These are phyloP conservation scores for Pythium sukuiense DNA, from an alignment of 352 stramenopile species.

Conservation along the genomic window DNA sequence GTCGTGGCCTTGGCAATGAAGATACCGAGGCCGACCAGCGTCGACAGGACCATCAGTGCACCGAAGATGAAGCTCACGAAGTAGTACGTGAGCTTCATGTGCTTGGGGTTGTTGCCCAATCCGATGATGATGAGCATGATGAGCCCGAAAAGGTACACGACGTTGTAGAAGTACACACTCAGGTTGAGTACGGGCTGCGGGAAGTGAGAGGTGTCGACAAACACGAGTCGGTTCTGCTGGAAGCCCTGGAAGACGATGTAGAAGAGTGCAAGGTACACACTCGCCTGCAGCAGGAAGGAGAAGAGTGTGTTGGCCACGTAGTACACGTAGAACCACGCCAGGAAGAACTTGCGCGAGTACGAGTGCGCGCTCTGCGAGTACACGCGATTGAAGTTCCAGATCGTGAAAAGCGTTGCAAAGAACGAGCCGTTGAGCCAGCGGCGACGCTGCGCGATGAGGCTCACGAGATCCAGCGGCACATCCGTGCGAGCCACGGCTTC, in stretches of 20 bases:
- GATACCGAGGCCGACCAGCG: conserved; percentile 64
- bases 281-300: conserved; percentile 72
- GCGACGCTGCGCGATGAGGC: conserved; percentile 80
- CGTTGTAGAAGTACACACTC: conserved; percentile 79
- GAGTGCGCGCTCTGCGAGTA: conserved; percentile 85
- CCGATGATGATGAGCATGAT: conserved; percentile 87
- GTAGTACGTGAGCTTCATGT: conserved; percentile 87
- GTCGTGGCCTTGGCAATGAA: conserved; percentile 72
- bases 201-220: conserved; percentile 78
- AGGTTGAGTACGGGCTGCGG: conserved; percentile 54
- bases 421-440: conserved; percentile 88
- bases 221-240: conserved; percentile 78
- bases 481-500: conserved; percentile 82
- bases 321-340: conserved; percentile 81
- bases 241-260: conserved; percentile 91
- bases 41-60: conserved; percentile 81
- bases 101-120: conserved; percentile 85
- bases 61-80: conserved; percentile 71
- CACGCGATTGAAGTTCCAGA: conserved; percentile 83
- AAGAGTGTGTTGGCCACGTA: conserved; percentile 73
- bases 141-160: conserved; percentile 74
- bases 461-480: conserved; percentile 81
- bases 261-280: conserved; percentile 82
- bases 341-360: conserved; percentile 58
- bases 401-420: conserved; percentile 86